Evolutionary conservation across 208 protist species (phyloP), one percentile per base, ranked within the genome.

Genomic region (Endotrypanum monterogeii): DNA sequence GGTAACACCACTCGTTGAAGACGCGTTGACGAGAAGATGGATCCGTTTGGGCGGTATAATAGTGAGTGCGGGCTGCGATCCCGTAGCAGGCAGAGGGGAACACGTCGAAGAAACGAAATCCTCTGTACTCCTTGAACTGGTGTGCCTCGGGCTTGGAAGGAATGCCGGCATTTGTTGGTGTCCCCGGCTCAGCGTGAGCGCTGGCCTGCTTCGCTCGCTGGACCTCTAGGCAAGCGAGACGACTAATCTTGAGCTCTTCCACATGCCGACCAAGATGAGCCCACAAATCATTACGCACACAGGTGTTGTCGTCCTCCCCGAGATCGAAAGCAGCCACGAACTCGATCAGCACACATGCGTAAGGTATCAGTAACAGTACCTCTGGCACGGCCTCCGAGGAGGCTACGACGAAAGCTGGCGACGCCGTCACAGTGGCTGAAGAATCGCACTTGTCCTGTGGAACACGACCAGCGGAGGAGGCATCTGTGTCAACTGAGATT

Each of bases 271-370:
- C 39, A 11, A 73, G 55, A 58, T 73, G 69, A 8, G 11, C 30
- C 56, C 35, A 35, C 44, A 81, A 72, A 37, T 81, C 76, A 44
- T 32, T 61, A 7, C 66, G 73, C 57, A 81, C 62, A 8, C 72
- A 70, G 35, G 55, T 32, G 35, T 0, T 48, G 66, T 81, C 76
- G 48, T 35, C 37, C 35, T 67, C 71, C 37, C 76, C 71, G 7
- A 76, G 62, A 60, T 79, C 56, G 30, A 79, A 83, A 6, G 69
- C n/a, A 37, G 83, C 85, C 32, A 91, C 74, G 62, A 92, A 90
- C 74, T 92, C 87, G 1, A 94, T 55, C 69, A 94, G 69, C n/a
- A 89, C 77, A 30, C 73, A 90, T 12, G 74, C 56, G 62, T 92
- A 94, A 46, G 90, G 87, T 20, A 83, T 70, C 20, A 90, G 57